These are phyloP conservation scores for Kokia cookei DNA, from an alignment of 441 rosid genomes.

Conservation along the genomic window DNA sequence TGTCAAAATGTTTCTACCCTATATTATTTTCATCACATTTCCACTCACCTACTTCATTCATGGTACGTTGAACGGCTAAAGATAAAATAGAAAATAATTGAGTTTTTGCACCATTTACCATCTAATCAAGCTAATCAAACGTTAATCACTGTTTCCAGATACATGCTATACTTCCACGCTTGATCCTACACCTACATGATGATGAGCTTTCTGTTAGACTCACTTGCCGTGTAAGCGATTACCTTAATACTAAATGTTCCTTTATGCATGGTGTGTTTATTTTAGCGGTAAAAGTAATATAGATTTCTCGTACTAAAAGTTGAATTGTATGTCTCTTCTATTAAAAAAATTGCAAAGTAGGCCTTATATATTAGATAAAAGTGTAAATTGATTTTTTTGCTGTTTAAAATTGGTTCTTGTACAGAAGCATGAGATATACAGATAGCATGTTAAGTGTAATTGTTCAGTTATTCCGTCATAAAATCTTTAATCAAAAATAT, in stretches of 20 bases:
- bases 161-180: constrained; percentile 75
- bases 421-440: accelerated
- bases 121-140: constrained; percentile 1
- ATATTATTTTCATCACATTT: background rate
- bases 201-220: constrained; percentile 71
- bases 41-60: background rate
- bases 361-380: too few species aligned
- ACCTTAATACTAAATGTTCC: background rate
- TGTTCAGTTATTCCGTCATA: too few species aligned
- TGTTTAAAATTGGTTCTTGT: accelerated
- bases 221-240: constrained; percentile 72
- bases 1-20: background rate
- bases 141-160: constrained; percentile 40
- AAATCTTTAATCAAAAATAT: too few species aligned
- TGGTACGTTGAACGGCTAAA: background rate
- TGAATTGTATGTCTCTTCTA: too few species aligned
- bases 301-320: too few species aligned
- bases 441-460: too few species aligned
- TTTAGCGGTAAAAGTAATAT: too few species aligned
- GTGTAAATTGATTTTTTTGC: too few species aligned
- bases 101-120: background rate
- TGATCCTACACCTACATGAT: constrained; percentile 80
- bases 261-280: background rate
- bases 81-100: background rate
- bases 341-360: too few species aligned